These are phyloP conservation scores for Gastrodia elata DNA, from an alignment of 106 monocot species.

Conservation along the genomic window DNA sequence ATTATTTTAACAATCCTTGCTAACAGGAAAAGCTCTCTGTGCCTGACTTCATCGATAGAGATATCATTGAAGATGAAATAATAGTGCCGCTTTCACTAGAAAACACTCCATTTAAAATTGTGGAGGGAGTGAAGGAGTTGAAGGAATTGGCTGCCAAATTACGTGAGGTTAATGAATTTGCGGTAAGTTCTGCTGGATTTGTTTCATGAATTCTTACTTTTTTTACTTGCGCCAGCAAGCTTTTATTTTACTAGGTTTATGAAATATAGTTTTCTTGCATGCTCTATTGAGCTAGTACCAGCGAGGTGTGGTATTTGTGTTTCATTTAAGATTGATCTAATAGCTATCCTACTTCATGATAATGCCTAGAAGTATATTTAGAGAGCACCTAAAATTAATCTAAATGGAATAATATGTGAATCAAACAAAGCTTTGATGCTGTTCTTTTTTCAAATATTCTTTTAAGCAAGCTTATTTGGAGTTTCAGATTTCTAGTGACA, in stretches of 20 bases:
- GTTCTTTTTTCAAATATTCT: not conserved
- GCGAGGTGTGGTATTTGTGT: not conserved
- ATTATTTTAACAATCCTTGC: not conserved
- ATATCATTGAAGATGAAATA: conserved; percentile 34
- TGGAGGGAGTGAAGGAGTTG: conserved; percentile 63
- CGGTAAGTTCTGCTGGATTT: conserved; percentile 35
- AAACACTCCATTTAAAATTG: conserved; percentile 78
- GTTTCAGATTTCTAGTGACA: not conserved
- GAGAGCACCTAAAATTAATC: not conserved
- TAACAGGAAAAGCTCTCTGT: conserved; percentile 71
- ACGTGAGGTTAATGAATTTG: conserved; percentile 72
- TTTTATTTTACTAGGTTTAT: not conserved
- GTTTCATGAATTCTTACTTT: not conserved
- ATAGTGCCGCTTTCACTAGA: conserved; percentile 56
- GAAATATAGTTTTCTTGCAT: not conserved
- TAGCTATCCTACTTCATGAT: not conserved
- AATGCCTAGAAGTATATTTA: not conserved
- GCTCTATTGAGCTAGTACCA: not conserved
- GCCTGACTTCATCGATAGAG: conserved; percentile 62
- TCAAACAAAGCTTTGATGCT: not conserved
- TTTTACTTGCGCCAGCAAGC: not conserved
- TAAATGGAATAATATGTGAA: not conserved
- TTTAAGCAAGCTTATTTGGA: not conserved
- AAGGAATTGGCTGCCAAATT: conserved; percentile 69
- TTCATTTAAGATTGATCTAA: not conserved